Base-by-base conservation (phyloP, 495 filamentous ascomycete genomes). In the Recurvomyces mirabilis region DNA sequence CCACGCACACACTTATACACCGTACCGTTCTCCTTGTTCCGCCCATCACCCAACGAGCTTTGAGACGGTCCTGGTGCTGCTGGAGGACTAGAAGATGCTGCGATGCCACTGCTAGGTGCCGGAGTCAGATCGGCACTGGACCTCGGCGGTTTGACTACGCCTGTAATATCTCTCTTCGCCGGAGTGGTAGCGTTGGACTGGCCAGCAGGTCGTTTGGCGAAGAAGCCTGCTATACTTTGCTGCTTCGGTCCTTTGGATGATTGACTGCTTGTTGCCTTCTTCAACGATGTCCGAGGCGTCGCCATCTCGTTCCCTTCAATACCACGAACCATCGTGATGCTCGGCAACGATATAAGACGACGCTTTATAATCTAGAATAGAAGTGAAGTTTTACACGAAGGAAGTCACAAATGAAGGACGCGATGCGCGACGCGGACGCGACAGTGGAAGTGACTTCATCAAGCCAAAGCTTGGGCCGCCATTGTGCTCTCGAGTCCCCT, bases 151-250 rank as follows among this genome's bases (percentile, higher is more conserved):
- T 46, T 46, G 34, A 33, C 39, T 32, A 21, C 37, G 32, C 22
- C 38, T 10, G 20, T 47, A 51, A 10, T 41, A 43, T 46, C 44
- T 15, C 21, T 57, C 54, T 72, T 68, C 9, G 65, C 61, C 3
- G 67, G 54, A 13, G 56, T 52, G 9, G 41, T 20, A 10, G 33
- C 26, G 6, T 35, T 41, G 15, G 54, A 67, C 1, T 66, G 65
- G 4, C 63, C 66, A 0, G 59, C 68, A 0, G 72, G 64, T 10
- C 74, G 74, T 54, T 82, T 89, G 43, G 80, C 70, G 53, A 94
- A 93, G 69, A 94, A 94, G 26, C 84, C 82, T 3, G 87, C 68
- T 38, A 94, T 91, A 9, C 74, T 75, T 51, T 79, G 84, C 64
- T 89, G 81, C 56, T 76, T 81, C 46, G 40, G 22, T 6, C 32